These are phyloP conservation scores for Yamagishiella unicocca DNA, from an alignment of 139 green algal species.

Conservation along the genomic window DNA sequence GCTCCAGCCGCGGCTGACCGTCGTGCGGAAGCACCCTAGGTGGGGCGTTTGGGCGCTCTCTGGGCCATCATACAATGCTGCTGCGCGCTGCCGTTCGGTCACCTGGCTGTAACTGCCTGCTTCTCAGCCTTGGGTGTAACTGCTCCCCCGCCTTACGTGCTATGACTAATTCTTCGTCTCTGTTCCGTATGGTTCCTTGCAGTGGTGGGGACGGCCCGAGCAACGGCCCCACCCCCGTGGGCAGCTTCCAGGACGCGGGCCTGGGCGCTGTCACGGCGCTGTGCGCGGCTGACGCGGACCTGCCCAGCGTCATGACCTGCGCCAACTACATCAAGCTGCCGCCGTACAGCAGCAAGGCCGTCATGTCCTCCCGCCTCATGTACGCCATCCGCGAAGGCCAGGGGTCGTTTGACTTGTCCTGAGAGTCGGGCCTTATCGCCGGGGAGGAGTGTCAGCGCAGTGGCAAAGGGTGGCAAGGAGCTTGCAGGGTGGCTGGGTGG, in stretches of 20 bases:
- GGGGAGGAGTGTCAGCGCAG: too few relatives aligned
- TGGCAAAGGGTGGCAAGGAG: too few relatives aligned
- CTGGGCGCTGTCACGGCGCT: background rate
- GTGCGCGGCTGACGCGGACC: slow-evolving; percentile 80
- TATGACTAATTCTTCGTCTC: too few relatives aligned
- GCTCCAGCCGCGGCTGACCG: slow-evolving; percentile 94
- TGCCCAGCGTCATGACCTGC: slow-evolving; percentile 99
- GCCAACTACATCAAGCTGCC: slow-evolving; percentile 99
- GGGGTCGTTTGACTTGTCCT: slow-evolving; percentile 96
- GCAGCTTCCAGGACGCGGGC: slow-evolving; percentile 32
- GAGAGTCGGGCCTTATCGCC: too few relatives aligned
- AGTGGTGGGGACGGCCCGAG: slow-evolving; percentile 31
- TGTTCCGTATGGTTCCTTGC: too few relatives aligned
- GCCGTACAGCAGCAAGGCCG: slow-evolving; percentile 92
- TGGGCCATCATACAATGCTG: too few relatives aligned
- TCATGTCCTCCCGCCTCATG: slow-evolving; percentile 87
- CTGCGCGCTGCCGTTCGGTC: background rate
- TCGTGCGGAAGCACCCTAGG: slow-evolving; percentile 93
- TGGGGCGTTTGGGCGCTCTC: too few relatives aligned
- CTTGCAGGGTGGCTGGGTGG: too few relatives aligned
- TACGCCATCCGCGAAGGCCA: slow-evolving; percentile 95
- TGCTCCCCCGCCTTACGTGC: too few relatives aligned
- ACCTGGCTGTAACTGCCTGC: too few relatives aligned
- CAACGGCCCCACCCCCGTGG: slow-evolving; percentile 40
- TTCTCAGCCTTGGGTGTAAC: too few relatives aligned